phyloP scores from a whole-genome alignment of 2,329 filamentous ascomycete genomes.

The Penicillium capsulatum region DNA sequence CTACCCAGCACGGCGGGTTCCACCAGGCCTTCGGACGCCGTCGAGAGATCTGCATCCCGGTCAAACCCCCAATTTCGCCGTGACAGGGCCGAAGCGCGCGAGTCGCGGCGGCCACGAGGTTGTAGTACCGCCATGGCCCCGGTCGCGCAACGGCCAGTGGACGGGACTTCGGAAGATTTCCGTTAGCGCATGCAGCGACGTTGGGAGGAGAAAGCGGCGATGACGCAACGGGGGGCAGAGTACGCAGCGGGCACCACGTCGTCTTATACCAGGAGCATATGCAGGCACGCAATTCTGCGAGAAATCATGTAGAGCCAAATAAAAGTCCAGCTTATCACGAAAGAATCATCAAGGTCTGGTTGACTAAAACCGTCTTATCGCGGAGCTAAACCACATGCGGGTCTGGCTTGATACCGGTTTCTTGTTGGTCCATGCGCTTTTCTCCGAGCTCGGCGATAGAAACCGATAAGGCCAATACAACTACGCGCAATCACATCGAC shows the following conservation, averaged over 20 bases:
- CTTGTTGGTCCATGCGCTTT: too few species aligned
- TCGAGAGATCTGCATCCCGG: conserved; percentile 16
- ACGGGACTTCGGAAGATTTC: conserved; percentile 14
- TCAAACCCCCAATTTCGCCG: conserved; percentile 22
- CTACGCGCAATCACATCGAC: too few species aligned
- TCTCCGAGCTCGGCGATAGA: too few species aligned
- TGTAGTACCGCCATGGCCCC: conserved; percentile 28
- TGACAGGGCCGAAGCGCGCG: conserved; percentile 25
- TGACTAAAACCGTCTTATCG: conserved; percentile 2
- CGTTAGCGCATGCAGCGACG: conserved; percentile 21
- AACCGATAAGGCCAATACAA: too few species aligned
- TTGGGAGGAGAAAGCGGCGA: conserved; percentile 10
- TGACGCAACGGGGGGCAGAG: conserved; percentile 16
- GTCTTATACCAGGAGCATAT: too few species aligned
- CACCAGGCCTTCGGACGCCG: conserved; percentile 21
- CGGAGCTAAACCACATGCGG: conserved; percentile 8
- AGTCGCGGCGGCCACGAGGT: conserved; percentile 29
- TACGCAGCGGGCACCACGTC: too few species aligned
- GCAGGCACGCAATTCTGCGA: too few species aligned
- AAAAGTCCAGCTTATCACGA: too few species aligned
- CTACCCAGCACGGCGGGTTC: conserved; percentile 30
- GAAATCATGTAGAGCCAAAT: too few species aligned
- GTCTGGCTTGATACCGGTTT: neutral
- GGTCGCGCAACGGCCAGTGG: conserved; percentile 11
- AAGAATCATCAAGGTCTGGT: neutral